A percentile compares a stretch with the other conserved stretches of the same genome.
phyloP scores from a whole-genome alignment of 179 eudicot species.

The Vitellaria paradoxa region DNA sequence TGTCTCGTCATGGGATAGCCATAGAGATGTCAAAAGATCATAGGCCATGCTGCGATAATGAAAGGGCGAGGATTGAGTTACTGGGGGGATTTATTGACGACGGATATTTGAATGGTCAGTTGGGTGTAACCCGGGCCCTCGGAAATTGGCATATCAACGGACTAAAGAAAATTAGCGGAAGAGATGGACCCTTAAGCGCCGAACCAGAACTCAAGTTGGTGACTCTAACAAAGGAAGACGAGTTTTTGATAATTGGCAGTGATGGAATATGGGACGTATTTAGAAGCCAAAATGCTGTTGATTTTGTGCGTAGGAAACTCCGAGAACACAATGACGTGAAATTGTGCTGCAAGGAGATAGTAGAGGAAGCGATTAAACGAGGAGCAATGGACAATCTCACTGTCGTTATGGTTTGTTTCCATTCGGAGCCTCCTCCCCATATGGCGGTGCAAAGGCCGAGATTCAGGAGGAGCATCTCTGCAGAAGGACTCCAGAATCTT shows the following conservation, averaged over 20 bases:
- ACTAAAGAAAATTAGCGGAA: constrained; percentile 46
- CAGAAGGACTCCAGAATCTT: constrained; percentile 72
- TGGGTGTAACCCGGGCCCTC: constrained; percentile 85
- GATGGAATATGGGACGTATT: constrained; percentile 97
- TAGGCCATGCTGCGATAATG: constrained; percentile 59
- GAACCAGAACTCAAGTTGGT: constrained; percentile 79
- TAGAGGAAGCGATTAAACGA: constrained; percentile 73
- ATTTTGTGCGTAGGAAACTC: constrained; percentile 70
- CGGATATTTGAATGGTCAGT: constrained; percentile 80
- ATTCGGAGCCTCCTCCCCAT: constrained; percentile 65
- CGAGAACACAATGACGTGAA: constrained; percentile 76
- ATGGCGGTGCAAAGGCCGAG: constrained; percentile 46
- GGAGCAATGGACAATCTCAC: constrained; percentile 77
- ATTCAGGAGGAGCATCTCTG: constrained; percentile 73
- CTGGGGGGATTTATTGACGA: constrained; percentile 80
- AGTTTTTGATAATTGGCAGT: constrained; percentile 80
- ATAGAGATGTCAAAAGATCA: constrained; percentile 89
- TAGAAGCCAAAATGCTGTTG: constrained; percentile 90
- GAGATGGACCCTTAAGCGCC: constrained; percentile 67
- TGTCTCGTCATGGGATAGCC: constrained; percentile 69
- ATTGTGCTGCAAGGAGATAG: constrained; percentile 70
- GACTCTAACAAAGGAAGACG: constrained; percentile 75
- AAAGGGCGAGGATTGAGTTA: constrained; percentile 63
- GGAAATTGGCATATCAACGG: constrained; percentile 93
- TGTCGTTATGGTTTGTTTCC: constrained; percentile 82